Base-by-base conservation (phyloP, 2,329 filamentous ascomycete genomes). In the Nothomitra cinnamomea region DNA sequence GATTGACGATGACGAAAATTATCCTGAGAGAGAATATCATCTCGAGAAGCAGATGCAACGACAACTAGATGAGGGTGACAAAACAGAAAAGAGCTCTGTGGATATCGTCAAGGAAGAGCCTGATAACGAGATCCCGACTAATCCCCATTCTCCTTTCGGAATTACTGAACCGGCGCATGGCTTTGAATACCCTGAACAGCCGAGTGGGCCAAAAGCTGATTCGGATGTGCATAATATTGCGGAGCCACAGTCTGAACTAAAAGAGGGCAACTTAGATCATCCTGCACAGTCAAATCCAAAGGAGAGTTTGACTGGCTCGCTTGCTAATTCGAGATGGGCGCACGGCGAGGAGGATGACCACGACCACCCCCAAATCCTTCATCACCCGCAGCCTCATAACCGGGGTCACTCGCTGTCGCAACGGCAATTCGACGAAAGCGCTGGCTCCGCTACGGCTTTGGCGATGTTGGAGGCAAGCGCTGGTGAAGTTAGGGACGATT, bases 1-100 rank as follows among this genome's bases (percentile, higher is more conserved):
- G 59, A 83, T 94, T 54, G 83, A 92, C 51, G 85, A 89, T 62
- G 83, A 85, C 3, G 86, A 94, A 61, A 90, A 92, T 62, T 85
- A 90, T 60, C 67, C 92, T 57, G 85, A 89, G 63, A 80, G 88
- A 63, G 81, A 94, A 61, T 90, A 92, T 62, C 86, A 90, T 60
- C 67, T 92, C 57, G 85, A 89, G 63, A 80, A 88, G 63, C 81
- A 86, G 56, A 80, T 89, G 57, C 80, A 86, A 52, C 81, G 83
- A 53, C 83, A 90, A 61, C 72, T 90, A 50, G 83, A 89, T 56
- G 83, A 88, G 59, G 82, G 85, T 54, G 84, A 87, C 59, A 58
- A 59, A 8, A 56, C 58, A 41, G 58, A 60, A 54, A 57, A 58
- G 45, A 35, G n/a, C 4, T 49, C 45, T 22, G 17, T 7, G n/a